Evolutionary conservation across 495 filamentous ascomycete genomes (phyloP), one percentile per base, ranked within the genome.

Genomic region (Penicillium bovifimosum): DNA sequence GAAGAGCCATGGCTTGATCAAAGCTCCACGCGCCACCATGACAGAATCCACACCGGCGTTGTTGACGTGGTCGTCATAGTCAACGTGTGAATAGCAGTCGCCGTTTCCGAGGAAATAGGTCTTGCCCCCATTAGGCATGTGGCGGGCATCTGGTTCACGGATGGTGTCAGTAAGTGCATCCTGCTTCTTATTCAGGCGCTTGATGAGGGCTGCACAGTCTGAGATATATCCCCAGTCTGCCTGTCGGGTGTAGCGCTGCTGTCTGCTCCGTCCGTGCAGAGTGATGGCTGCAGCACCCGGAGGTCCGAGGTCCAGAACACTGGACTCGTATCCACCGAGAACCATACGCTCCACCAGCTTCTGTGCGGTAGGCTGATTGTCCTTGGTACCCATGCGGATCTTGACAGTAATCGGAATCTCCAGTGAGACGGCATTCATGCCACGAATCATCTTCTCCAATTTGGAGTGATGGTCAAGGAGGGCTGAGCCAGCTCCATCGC

Each of bases 1-100:
- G 64, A 96, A 98, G 44, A 98, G 70, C 93, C 93, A 98, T 1
- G 95, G 91, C 71, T 97, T 98, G 69, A 96, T 86, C 52, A 97
- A 74, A 6, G 92, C 91, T 39, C 92, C 92, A 47, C 92, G 84
- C 11, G 82, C 92, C 46, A 96, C 79, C 92, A 97, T 97, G 55
- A 95, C 87, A 9, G 79, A 80, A 71, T 96, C 90, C 14, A 96
- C 90, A 18, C 80, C 79, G 24, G 87, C 80, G 46, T 88, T 79
- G 27, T 83, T 76, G 41, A 97, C 75, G 62, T 93, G 88, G 35
- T 83, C 66, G 49, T 83, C 81, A 65, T 97, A 97, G 63, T 96
- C 90, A 17, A 85, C 67, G 65, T 96, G 91, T 2, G 91, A 96
- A 69, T 87, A 96, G 70, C 89, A 91, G 68, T 98, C 93, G 38